Evolutionary conservation across 139 green algal genomes (phyloP), one percentile per base, ranked within the genome.

Genomic region (Tetradesmus obliquus): DNA sequence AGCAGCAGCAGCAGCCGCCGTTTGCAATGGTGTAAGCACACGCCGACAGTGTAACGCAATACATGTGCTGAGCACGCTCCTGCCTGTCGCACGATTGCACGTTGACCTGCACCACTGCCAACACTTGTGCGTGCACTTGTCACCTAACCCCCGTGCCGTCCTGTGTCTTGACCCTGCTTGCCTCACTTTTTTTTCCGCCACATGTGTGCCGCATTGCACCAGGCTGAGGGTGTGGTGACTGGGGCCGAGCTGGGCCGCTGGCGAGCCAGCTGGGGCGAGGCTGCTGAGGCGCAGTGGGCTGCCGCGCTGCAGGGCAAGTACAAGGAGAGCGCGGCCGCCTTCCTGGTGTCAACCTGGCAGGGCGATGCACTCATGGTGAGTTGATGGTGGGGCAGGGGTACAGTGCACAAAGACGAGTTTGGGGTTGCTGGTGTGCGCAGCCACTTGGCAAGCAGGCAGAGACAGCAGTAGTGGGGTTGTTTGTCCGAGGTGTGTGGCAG

Each of bases 331-430:
- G 91, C 92, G 0, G 72, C 88, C 12, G 72, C 95, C 79, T 97
- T 94, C 76, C 88, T 97, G 15, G 69, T 51, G 5, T 89, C 80
- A 15, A 94, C 92, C 22, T 97, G 95, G 95, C 95, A 97, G 71
- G 94, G 93, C 3, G 94, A 94, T 79, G 95, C 95, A 6, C 94
- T 97, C 10, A 53, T 72, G 81, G 93, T 92, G 54, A 24, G 85
- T 6, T 0, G 1, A 8, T 15, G 86, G 71, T n/a, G 22, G 66
- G 66, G 66, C 20, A n/a, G 66, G n/a, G 13, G 45, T 9, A n/a
- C 22, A 79, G 79, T 66, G 54, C 32, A 45, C 0, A 45, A 0
- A 45, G 32, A 45, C 32, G 32, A 0, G 0, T 45, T 45, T 0
- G 32, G 32, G 32, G 32, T 45, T 45, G 32, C 32, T 45, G 32